Base-by-base conservation (phyloP, 108 stramenopile species). In the Chaetoceros muelleri region DNA sequence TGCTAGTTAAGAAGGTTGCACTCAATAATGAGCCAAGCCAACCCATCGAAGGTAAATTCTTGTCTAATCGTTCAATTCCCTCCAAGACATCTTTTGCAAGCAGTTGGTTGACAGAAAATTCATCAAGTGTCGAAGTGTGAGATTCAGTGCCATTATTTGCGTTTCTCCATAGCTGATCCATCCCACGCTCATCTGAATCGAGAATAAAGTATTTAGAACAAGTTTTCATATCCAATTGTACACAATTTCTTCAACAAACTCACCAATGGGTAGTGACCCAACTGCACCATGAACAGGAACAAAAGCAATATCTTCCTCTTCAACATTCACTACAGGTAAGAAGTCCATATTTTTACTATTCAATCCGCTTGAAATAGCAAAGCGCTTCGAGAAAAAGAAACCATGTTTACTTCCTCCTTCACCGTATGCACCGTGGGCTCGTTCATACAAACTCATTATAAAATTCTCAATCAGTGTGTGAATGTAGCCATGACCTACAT, bases 131-230 rank as follows among this genome's bases (percentile, higher is more conserved):
- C 2, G 80, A 76, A 21, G 90, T 87, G 62, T 88, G 90, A 0
- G 84, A 85, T 68, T 92, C 90, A 8, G 90, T 84, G 17, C 90
- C 90, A 67, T 92, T 92, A 28, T 65, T 73, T n/a, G 76, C 71
- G 21, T 84, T 80, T 51, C 90, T 78, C 84, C 83, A 87, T 13
- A 92, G 70, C 30, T 87, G 82, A 47, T 85, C 86, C 45, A 85
- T 92, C 40, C 82, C 82, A n/a, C 79, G 66, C 51, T 90, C 89
- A 57, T 90, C 87, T 72, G 60, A 25, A 25, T n/a, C n/a, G n/a
- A n/a, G n/a, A 45, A 18, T 45, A 17, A 45, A 45, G 18, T 18
- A 45, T 45, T 18, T 18, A 18, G 18, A 45, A 45, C 44, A 45
- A n/a, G n/a, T n/a, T n/a, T n/a, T n/a, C n/a, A n/a, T n/a, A n/a